phyloP scores from a whole-genome alignment of 331 rosid species.

The Quercus lobata region DNA sequence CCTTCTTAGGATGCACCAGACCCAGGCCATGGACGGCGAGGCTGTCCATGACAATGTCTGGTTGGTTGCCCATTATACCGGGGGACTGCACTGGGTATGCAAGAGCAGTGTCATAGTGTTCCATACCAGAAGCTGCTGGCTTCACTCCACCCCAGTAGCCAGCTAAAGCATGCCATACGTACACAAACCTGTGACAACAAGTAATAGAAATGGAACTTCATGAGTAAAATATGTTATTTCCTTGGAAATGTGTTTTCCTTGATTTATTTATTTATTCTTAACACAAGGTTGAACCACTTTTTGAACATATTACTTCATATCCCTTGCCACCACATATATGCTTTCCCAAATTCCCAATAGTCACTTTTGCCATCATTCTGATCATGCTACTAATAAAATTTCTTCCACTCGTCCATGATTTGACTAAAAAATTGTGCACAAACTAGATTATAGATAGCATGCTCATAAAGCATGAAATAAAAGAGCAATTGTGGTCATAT shows the following conservation, averaged over 20 bases:
- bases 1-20: slow-evolving; percentile 86
- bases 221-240: background rate
- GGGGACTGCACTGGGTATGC: slow-evolving; percentile 93
- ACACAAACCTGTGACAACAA: slow-evolving; percentile 54
- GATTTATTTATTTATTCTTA: no score
- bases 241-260: background rate
- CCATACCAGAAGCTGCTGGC: slow-evolving; percentile 89
- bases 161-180: slow-evolving; percentile 96
- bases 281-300: background rate
- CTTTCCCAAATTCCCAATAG: background rate
- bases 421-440: no score
- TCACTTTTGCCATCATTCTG: background rate
- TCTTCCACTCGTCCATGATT: background rate
- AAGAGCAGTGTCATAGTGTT: slow-evolving; percentile 76
- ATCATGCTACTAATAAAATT: background rate
- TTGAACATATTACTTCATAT: background rate
- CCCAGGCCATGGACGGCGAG: slow-evolving; percentile 89
- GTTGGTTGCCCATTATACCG: slow-evolving; percentile 88
- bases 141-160: slow-evolving; percentile 99
- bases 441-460: no score
- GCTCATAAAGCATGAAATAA: no score
- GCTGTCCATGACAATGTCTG: slow-evolving; percentile 92
- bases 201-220: background rate
- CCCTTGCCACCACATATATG: background rate
- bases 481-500: no score